Base-by-base conservation (phyloP, 768 basidiomycete genomes). In the Hortiboletus flavorubellus region DNA sequence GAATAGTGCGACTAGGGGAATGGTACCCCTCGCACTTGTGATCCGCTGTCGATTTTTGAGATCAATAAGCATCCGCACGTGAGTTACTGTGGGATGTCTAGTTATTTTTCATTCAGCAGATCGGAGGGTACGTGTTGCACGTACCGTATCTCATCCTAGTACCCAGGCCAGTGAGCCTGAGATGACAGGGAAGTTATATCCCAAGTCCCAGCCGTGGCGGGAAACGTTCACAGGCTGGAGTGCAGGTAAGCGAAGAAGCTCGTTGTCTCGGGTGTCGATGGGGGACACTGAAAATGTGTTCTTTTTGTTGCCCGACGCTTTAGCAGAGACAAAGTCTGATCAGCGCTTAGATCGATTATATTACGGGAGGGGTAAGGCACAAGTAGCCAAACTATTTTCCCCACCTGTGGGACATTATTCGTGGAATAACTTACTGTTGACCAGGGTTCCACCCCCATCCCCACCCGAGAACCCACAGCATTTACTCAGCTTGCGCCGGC, bases 161-260 rank as follows among this genome's bases (percentile, higher is more conserved):
- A 26, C 46, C 14, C 16, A 30, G 37, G 33, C 23, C 44, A 39
- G 33, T n/a, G 12, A 21, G 21, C 21, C 21, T 21, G 21, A 8
- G 26, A 40, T 46, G 15, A 23, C 6, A 40, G 35, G 26, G 21
- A 21, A 21, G 34, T 40, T 14, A 9, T 12, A 23, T 7, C 15
- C 39, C 10, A 4, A 12, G 5, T 31, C 5, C 12, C 4, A 14
- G 18, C 23, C 21, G 10, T 12, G 5, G 39, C n/a, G 16, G 40
- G 31, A 47, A 43, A 23, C n/a, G 14, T 44, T 59, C 41, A 10
- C 46, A 49, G 34, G 51, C 16, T 46, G n/a, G 15, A 40, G 35
- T 18, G 18, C 5, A 40, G 51, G 60, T 42, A 60, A 50, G 58
- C 43, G 45, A 60, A 37, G 42, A 58, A 54, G 43, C 5, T 4